A percentile compares a stretch with the other conserved stretches of the same genome.
Evolutionary conservation across 148 eudicot genomes (phyloP).

Genomic region (Heliamphora exappendiculata): DNA sequence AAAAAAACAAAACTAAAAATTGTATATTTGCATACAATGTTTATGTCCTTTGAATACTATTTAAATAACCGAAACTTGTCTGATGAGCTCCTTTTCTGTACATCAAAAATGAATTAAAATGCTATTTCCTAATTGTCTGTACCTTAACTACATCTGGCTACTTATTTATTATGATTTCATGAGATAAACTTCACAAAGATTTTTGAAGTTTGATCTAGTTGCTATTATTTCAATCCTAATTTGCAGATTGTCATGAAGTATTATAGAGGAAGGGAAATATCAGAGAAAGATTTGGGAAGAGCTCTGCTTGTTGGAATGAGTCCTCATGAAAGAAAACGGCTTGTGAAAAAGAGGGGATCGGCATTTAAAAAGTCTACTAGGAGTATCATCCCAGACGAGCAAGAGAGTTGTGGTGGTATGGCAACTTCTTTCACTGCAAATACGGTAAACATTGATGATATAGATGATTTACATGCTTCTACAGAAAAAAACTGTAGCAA

Average conservation of each 20-base stretch:
- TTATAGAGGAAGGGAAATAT: slow-evolving; percentile 82
- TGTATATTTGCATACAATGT: too few species aligned
- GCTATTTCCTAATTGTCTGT: neutral
- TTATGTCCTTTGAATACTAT: neutral
- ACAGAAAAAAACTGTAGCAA: slow-evolving; percentile 17
- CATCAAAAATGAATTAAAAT: neutral
- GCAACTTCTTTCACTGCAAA: slow-evolving; percentile 4
- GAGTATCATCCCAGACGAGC: slow-evolving; percentile 14
- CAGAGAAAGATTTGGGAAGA: slow-evolving; percentile 68
- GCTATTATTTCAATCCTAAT: neutral
- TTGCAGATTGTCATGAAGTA: slow-evolving; percentile 68
- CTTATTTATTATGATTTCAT: neutral
- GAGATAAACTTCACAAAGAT: neutral
- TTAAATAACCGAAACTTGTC: neutral
- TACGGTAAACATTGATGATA: slow-evolving; percentile 7
- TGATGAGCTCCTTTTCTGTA: neutral
- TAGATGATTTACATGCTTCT: slow-evolving; percentile 9
- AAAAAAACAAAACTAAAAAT: too few species aligned
- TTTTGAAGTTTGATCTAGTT: neutral
- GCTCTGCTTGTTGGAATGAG: slow-evolving; percentile 87
- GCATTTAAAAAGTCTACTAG: slow-evolving; percentile 30
- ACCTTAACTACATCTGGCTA: neutral
- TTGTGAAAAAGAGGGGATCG: slow-evolving; percentile 57
- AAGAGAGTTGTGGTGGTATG: slow-evolving; percentile 7
- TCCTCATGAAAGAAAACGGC: slow-evolving; percentile 69